Evolutionary conservation across 768 basidiomycete species (phyloP).

Genomic region (Cyclocybe aegerita): DNA sequence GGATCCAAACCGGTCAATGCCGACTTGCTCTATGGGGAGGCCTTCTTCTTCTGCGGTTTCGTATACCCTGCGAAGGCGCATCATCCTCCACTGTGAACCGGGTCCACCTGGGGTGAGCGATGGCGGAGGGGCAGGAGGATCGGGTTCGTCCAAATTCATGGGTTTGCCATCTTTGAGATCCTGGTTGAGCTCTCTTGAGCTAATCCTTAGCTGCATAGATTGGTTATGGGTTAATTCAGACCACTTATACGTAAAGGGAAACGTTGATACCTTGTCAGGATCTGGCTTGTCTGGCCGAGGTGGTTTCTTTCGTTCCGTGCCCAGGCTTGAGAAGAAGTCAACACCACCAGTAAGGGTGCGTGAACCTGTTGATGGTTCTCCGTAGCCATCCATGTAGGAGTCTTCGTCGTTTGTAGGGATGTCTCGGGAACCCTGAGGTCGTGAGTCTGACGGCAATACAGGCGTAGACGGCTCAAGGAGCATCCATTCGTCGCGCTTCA

Average conservation of each 20-base stretch:
- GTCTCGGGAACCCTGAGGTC: conserved; percentile 20
- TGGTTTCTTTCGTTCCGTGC: conserved; percentile 75
- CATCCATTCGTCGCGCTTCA: conserved; percentile 92
- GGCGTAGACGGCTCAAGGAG: conserved; percentile 44
- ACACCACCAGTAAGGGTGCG: conserved; percentile 57
- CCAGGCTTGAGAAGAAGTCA: conserved; percentile 90
- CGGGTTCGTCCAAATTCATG: conserved; percentile 37
- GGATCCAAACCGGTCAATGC: conserved; percentile 84
- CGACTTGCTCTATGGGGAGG: conserved; percentile 71
- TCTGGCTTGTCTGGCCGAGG: conserved; percentile 57
- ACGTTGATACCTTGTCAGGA: conserved; percentile 62
- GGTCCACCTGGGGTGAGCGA: conserved; percentile 79
- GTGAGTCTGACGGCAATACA: conserved; percentile 20
- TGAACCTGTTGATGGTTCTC: conserved; percentile 42
- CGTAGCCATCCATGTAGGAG: conserved; percentile 65
- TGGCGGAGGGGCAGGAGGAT: conserved; percentile 40
- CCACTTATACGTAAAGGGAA: background rate
- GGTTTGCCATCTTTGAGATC: conserved; percentile 48
- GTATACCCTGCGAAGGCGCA: conserved; percentile 86
- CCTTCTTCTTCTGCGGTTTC: conserved; percentile 90
- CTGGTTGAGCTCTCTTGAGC: conserved; percentile 61
- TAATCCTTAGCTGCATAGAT: conserved; percentile 53
- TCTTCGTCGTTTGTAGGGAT: conserved; percentile 36
- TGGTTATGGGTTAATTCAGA: background rate
- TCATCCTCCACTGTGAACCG: conserved; percentile 97